A percentile compares a stretch with the other conserved stretches of the same genome.
These are phyloP conservation scores for Phlegmacium glaucopus DNA, from an alignment of 768 basidiomycete genomes.

Conservation along the genomic window DNA sequence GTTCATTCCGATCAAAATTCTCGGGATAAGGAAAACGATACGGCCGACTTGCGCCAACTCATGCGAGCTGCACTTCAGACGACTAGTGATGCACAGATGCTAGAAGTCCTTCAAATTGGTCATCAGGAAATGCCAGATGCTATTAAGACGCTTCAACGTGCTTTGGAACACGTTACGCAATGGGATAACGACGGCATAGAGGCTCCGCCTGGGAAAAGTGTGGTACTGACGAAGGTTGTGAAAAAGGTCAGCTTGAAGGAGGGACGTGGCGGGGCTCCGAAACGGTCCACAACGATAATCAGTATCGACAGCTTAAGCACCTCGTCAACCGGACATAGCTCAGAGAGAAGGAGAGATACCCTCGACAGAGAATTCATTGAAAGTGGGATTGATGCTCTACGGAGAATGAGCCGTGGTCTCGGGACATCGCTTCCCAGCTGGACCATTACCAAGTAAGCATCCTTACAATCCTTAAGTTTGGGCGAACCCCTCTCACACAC, in stretches of 20 bases:
- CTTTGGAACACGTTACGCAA: conserved; percentile 23
- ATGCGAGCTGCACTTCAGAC: conserved; percentile 56
- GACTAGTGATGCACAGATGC: conserved; percentile 61
- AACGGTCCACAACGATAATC: conserved; percentile 21
- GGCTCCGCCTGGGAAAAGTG: conserved; percentile 6
- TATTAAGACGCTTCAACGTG: conserved; percentile 72
- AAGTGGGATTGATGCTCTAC: conserved; percentile 66
- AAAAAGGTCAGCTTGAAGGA: conserved; percentile 16
- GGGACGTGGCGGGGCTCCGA: conserved; percentile 2
- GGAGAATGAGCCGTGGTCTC: conserved; percentile 52
- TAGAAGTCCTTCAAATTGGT: conserved; percentile 57
- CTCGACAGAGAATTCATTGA: conserved; percentile 72
- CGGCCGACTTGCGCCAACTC: conserved; percentile 51
- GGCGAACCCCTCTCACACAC: conserved; percentile 7
- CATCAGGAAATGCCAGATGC: conserved; percentile 76
- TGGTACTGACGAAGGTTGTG: conserved; percentile 16
- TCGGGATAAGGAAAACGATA: conserved; percentile 48
- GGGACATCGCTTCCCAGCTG: conserved; percentile 55
- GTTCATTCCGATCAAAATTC: conserved; percentile 29
- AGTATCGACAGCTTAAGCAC: conserved; percentile 21
- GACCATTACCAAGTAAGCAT: conserved; percentile 66
- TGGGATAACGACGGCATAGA: conserved; percentile 6
- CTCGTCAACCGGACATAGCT: conserved; percentile 14
- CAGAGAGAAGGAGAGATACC: conserved; percentile 35
- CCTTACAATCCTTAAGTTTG: not conserved